These are phyloP conservation scores for Psophocarpus tetragonolobus DNA, from an alignment of 306 rosid species.

Conservation along the genomic window DNA sequence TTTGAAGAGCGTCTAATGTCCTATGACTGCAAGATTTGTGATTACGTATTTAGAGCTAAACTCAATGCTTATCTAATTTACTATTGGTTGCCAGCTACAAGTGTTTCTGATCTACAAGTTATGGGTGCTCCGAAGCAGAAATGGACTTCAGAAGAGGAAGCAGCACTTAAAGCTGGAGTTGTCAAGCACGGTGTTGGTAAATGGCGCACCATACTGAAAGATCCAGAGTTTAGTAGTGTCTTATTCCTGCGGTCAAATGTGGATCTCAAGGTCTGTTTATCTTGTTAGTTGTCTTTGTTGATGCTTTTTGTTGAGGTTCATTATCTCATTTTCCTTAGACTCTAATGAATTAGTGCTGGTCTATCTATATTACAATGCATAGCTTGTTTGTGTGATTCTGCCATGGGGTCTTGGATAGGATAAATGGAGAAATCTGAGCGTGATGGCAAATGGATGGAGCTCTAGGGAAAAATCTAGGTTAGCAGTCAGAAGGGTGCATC, in stretches of 20 bases:
- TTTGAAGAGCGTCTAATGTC: constrained; percentile 1
- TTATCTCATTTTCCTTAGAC: not conserved
- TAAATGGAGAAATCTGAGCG: constrained; percentile 97
- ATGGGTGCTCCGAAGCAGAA: constrained; percentile 99
- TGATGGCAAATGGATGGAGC: constrained; percentile 94
- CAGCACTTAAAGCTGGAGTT: constrained; percentile 96
- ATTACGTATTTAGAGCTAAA: constrained; percentile 7
- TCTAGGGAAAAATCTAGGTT: constrained; percentile 81
- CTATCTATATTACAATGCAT: not conserved
- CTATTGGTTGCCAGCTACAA: constrained; percentile 42
- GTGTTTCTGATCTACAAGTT: constrained; percentile 28
- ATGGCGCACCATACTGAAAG: constrained; percentile 97
- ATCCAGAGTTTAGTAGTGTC: constrained; percentile 80
- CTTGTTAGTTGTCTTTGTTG: constrained; percentile 6
- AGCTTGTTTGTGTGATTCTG: constrained; percentile 24
- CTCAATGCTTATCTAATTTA: not conserved
- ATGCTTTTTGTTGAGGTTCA: constrained; percentile 14
- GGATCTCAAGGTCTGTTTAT: constrained; percentile 83
- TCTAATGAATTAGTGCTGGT: constrained; percentile 27
- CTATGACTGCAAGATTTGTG: not conserved
- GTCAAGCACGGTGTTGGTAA: constrained; percentile 96
- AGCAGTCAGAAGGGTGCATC: constrained; percentile 63
- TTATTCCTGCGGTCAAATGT: constrained; percentile 90
- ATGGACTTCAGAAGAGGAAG: constrained; percentile 91
- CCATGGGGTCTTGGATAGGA: constrained; percentile 56